These are phyloP conservation scores for Cardiospermum halicacabum DNA, from an alignment of 345 rosid species.

Conservation along the genomic window DNA sequence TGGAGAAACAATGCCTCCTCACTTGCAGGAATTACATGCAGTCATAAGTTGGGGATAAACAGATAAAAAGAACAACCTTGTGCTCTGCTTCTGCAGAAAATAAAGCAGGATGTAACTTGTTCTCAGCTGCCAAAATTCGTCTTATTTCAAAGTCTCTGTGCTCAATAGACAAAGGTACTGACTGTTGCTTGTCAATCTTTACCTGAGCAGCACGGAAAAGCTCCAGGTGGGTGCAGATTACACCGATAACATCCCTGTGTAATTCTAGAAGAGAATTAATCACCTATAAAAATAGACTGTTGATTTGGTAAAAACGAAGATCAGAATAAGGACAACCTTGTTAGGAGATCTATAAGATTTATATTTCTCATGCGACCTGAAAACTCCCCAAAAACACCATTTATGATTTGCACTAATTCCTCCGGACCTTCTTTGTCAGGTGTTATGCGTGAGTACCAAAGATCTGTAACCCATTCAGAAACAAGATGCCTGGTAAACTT, in stretches of 20 bases:
- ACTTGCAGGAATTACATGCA: neutral
- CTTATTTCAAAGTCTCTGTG: conserved; percentile 60
- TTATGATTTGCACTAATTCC: conserved; percentile 68
- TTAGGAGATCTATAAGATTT: conserved; percentile 84
- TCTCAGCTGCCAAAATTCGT: conserved; percentile 59
- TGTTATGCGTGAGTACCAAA: conserved; percentile 92
- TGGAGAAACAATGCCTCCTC: conserved; percentile 5
- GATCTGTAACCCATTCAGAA: conserved; percentile 90
- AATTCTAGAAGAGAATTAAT: conserved; percentile 35
- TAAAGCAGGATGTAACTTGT: conserved; percentile 94
- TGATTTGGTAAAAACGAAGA: conserved; percentile 7
- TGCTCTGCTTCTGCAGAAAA: conserved; percentile 92
- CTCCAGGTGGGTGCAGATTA: conserved; percentile 76
- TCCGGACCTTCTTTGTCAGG: conserved; percentile 89
- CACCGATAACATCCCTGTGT: conserved; percentile 76
- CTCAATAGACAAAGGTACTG: conserved; percentile 46
- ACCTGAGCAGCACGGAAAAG: conserved; percentile 69
- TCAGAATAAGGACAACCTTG: conserved; percentile 47
- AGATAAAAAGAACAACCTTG: conserved; percentile 49
- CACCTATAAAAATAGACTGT: conserved; percentile 14
- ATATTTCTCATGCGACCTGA: conserved; percentile 72
- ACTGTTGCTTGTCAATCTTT: conserved; percentile 56
- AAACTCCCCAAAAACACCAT: conserved; percentile 74
- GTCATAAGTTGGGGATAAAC: conserved; percentile 8
- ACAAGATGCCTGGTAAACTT: conserved; percentile 72